A percentile compares a stretch with the other conserved stretches of the same genome.
Conservation (phyloP, 257 asterid genomes). For the Solanum piurae region DNA sequence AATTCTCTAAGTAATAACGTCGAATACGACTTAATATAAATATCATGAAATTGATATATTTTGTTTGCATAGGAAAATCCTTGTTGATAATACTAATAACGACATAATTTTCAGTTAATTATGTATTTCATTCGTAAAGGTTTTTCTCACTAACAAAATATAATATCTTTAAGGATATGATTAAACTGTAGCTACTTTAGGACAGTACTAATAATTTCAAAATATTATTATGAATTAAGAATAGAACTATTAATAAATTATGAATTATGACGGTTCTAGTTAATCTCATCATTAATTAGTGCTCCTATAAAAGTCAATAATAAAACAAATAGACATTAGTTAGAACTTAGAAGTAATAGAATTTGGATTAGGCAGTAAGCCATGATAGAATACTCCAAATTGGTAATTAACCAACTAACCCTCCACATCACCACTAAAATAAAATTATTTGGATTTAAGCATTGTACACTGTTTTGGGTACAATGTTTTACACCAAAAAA, state of each 20-base stretch:
- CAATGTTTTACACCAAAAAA: background rate
- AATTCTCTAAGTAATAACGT: background rate
- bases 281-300: background rate
- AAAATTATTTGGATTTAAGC: background rate
- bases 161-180: background rate
- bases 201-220: background rate
- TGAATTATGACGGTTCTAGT: background rate
- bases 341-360: background rate
- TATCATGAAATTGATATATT: background rate
- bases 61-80: background rate
- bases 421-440: background rate
- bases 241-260: background rate
- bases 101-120: background rate
- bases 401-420: background rate
- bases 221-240: background rate
- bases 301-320: background rate
- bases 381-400: background rate
- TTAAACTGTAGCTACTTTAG: background rate
- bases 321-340: background rate
- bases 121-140: background rate
- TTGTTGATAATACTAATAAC: background rate
- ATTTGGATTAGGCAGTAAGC: background rate
- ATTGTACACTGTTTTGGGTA: background rate
- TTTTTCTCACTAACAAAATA: background rate
- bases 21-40: background rate